Percentiles rank a stretch among this genome's conserved stretches.
phyloP scores from a whole-genome alignment of 192 early-diverging fungal genomes.

The Umbelopsis sp. region DNA sequence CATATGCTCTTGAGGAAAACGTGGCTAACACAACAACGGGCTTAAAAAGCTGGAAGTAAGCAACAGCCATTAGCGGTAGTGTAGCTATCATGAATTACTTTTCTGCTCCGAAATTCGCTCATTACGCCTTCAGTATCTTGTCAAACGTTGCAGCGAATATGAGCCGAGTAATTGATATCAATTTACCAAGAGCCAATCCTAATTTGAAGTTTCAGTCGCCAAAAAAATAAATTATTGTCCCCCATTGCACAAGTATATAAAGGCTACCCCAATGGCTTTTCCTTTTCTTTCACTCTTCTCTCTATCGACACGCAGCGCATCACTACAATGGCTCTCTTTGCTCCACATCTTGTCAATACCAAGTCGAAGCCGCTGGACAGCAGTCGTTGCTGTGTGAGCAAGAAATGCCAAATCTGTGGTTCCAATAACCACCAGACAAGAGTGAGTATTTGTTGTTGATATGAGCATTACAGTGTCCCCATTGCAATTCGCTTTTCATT shows the following conservation, averaged over 20 bases:
- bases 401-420: slow-evolving; percentile 34
- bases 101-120: too few relatives aligned
- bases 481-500: background rate
- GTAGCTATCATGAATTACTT: too few relatives aligned
- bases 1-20: too few relatives aligned
- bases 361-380: background rate
- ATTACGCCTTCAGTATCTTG: too few relatives aligned
- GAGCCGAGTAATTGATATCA: too few relatives aligned
- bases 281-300: slow-evolving; percentile 11
- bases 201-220: background rate
- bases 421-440: slow-evolving; percentile 37
- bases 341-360: background rate
- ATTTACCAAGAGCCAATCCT: background rate
- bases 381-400: background rate
- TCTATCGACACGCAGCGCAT: background rate
- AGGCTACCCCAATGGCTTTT: slow-evolving; percentile 12
- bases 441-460: slow-evolving; percentile 20
- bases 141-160: too few relatives aligned
- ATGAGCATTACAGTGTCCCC: background rate
- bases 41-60: too few relatives aligned
- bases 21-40: too few relatives aligned
- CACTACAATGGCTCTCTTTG: background rate
- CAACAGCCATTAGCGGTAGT: too few relatives aligned
- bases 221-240: slow-evolving; percentile 2
- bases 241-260: background rate